These are phyloP conservation scores for Camellia japonica DNA, from an alignment of 148 eudicot genomes.

Conservation along the genomic window DNA sequence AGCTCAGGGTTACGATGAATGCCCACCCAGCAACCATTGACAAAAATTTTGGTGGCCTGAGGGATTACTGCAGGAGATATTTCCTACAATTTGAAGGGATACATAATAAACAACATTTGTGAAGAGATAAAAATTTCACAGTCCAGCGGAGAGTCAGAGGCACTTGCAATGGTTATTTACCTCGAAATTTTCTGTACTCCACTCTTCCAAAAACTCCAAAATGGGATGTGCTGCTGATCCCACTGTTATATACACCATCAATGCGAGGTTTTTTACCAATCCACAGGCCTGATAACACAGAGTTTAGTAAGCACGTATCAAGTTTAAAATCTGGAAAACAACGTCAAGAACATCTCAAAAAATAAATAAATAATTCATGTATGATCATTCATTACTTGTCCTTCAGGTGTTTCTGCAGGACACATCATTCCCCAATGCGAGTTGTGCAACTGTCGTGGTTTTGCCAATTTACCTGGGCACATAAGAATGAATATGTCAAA, in stretches of 20 bases:
- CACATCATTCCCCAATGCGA: constrained; percentile 99
- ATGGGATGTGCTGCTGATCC: constrained; percentile 97
- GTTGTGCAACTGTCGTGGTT: constrained; percentile 93
- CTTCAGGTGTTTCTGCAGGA: constrained; percentile 99
- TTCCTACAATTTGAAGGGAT: constrained; percentile 36
- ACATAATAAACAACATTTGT: neutral
- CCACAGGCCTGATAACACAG: constrained; percentile 66
- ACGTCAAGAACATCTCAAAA: neutral
- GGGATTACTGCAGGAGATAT: constrained; percentile 95
- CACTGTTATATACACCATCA: constrained; percentile 92
- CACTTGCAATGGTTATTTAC: constrained; percentile 13
- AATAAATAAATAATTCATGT: neutral
- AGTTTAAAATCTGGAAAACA: neutral
- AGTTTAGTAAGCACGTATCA: neutral
- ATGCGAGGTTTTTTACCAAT: constrained; percentile 86
- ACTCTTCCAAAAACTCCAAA: constrained; percentile 88
- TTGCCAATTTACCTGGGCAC: constrained; percentile 73
- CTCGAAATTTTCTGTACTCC: constrained; percentile 94
- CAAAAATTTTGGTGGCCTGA: constrained; percentile 87
- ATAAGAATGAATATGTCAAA: neutral
- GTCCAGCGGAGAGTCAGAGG: neutral
- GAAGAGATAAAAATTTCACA: neutral
- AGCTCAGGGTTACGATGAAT: constrained; percentile 89
- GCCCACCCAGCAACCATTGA: constrained; percentile 96
- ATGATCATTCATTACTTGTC: constrained; percentile 44